phyloP scores from a whole-genome alignment of 169 alveolate genomes.

The Amoebophrya sp. region DNA sequence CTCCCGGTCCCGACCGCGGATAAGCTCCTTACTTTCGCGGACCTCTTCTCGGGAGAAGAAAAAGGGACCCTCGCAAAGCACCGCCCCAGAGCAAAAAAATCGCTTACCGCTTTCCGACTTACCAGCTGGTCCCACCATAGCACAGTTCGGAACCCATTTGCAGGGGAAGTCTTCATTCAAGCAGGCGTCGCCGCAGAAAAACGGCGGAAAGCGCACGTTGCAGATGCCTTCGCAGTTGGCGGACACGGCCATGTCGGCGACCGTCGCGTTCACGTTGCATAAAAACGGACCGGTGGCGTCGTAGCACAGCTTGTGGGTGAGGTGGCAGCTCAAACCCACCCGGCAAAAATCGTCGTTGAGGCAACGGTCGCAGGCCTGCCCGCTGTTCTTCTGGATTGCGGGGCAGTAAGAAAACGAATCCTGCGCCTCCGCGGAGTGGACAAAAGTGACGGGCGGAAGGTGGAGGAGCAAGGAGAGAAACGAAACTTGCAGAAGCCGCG shows the following conservation, averaged over 20 bases:
- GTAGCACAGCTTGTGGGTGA: neutral
- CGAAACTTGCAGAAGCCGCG: too few species aligned
- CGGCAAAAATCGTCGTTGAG: neutral
- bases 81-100: too few species aligned
- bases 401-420: neutral
- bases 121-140: too few species aligned
- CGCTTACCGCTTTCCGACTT: too few species aligned
- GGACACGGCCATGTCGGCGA: neutral
- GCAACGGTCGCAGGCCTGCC: neutral
- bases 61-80: too few species aligned
- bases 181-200: neutral
- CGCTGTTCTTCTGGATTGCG: neutral
- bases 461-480: too few species aligned
- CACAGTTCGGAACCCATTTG: neutral
- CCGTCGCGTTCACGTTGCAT: constrained; percentile 3
- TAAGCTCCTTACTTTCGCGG: too few species aligned
- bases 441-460: too few species aligned
- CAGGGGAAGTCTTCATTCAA: neutral
- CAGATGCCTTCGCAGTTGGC: neutral
- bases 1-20: too few species aligned
- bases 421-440: too few species aligned
- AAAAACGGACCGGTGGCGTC: neutral
- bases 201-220: neutral
- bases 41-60: too few species aligned
- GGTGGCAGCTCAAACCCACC: neutral